Base-by-base conservation (phyloP, 345 rosid species). In the Linum trigynum region DNA sequence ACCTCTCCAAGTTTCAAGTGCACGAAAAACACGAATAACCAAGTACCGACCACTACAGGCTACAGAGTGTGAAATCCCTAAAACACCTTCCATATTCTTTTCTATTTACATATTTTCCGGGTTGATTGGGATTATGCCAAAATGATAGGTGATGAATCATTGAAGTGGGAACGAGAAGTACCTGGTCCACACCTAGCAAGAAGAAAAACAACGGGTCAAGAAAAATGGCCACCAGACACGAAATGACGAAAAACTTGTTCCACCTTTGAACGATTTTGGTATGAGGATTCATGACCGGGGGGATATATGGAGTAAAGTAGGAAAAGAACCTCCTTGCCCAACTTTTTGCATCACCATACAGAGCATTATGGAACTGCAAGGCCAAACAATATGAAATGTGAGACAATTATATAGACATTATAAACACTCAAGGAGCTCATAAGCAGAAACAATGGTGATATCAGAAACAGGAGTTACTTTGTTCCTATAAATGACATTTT, bases 131-230 rank as follows among this genome's bases (percentile, higher is more conserved):
- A 23, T 23, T 23, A 23, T 23, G 32, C 32, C 32, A 23, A 23
- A 23, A 23, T 23, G 32, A 23, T 23, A 23, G 32, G 32, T 23
- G 32, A 23, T 23, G 32, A 23, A 23, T 23, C 32, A 23, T 23
- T 57, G 9, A 57, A 57, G 3, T 9, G 5, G 5, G 32, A 5
- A 2, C 2, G 7, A 57, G 61, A 7, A 32, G 7, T 78, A 91
- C 98, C 86, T 77, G 4, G 11, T 71, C 61, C 64, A 71, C 83
- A 59, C 73, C 69, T 17, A 85, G 76, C 78, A 87, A 64, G 80
- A 89, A 84, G 88, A 89, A 87, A 80, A 89, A 91, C 65, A 89
- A 76, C 0, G 98, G 98, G 65, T 91, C 98, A 0, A 89, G 63
- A 48, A 91, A 85, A 71, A 90, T 83, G 48, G 96, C 96, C 75